phyloP scores from a whole-genome alignment of 345 rosid species.

The Mallotus nudiflorus region DNA sequence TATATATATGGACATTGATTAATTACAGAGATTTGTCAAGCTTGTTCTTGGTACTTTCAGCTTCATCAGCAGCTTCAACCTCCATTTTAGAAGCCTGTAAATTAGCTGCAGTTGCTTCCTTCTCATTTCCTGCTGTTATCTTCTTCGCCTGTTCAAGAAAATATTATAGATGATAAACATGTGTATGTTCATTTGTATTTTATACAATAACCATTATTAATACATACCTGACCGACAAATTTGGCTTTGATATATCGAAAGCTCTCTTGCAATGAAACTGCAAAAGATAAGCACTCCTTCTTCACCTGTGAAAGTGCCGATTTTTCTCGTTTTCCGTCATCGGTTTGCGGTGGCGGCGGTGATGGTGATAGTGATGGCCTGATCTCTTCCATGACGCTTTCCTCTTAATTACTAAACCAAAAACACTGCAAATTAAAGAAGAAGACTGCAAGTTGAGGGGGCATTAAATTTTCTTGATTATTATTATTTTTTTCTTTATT shows the following conservation, averaged over 20 bases:
- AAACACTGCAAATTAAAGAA: no score
- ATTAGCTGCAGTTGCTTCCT: constrained; percentile 55
- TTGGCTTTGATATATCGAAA: constrained; percentile 49
- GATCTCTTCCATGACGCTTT: constrained; percentile 32
- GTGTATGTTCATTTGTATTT: no score
- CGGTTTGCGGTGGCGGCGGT: neutral
- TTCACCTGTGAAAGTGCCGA: constrained; percentile 34
- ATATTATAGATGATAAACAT: no score
- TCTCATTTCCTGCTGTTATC: constrained; percentile 56
- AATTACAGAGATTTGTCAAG: constrained; percentile 3
- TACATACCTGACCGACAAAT: constrained; percentile 23
- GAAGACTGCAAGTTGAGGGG: no score
- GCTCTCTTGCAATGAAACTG: constrained; percentile 50
- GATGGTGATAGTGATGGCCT: constrained; percentile 20
- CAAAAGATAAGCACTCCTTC: constrained; percentile 39
- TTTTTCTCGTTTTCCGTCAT: constrained; percentile 11
- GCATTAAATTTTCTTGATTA: no score
- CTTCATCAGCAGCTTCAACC: constrained; percentile 62
- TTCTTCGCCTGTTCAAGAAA: constrained; percentile 40
- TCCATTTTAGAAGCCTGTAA: constrained; percentile 49
- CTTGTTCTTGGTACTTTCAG: constrained; percentile 50
- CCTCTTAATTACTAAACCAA: neutral
- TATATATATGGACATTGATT: no score
- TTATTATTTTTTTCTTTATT: no score
- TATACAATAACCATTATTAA: no score